phyloP scores from a whole-genome alignment of 345 rosid genomes.

The Cochlearia excelsa region DNA sequence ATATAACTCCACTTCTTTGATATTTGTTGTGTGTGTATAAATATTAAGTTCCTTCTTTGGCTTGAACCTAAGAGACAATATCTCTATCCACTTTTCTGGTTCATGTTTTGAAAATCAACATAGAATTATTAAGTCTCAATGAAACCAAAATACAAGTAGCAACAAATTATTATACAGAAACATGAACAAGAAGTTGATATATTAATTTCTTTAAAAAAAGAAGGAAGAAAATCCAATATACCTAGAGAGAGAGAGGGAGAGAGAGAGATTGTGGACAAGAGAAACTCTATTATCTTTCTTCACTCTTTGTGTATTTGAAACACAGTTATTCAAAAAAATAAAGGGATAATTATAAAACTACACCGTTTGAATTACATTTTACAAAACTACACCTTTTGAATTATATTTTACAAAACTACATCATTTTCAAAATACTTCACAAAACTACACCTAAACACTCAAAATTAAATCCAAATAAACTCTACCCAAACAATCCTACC shows the following conservation, averaged over 20 bases:
- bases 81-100: conserved; percentile 38
- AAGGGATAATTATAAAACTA: too few relatives aligned
- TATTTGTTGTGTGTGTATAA: conserved; percentile 14
- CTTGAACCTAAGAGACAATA: conserved; percentile 70
- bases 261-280: conserved; percentile 48
- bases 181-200: conserved; percentile 26
- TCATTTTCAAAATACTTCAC: too few relatives aligned
- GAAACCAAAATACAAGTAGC: conserved; percentile 38
- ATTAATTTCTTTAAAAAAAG: conserved; percentile 2
- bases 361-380: too few relatives aligned
- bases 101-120: conserved; percentile 33
- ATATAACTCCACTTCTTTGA: conserved; percentile 23
- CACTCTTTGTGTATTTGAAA: conserved; percentile 35
- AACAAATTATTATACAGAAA: conserved; percentile 43
- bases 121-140: conserved; percentile 24
- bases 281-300: conserved; percentile 35
- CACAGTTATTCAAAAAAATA: conserved; percentile 26
- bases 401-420: too few relatives aligned
- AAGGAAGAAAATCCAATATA: conserved; percentile 25
- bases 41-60: conserved; percentile 51
- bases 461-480: too few relatives aligned
- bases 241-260: conserved; percentile 23
- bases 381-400: too few relatives aligned
- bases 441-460: too few relatives aligned
- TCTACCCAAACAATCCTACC: too few relatives aligned